phyloP scores from a whole-genome alignment of 768 basidiomycete genomes.

The Infundibulicybe gibba region DNA sequence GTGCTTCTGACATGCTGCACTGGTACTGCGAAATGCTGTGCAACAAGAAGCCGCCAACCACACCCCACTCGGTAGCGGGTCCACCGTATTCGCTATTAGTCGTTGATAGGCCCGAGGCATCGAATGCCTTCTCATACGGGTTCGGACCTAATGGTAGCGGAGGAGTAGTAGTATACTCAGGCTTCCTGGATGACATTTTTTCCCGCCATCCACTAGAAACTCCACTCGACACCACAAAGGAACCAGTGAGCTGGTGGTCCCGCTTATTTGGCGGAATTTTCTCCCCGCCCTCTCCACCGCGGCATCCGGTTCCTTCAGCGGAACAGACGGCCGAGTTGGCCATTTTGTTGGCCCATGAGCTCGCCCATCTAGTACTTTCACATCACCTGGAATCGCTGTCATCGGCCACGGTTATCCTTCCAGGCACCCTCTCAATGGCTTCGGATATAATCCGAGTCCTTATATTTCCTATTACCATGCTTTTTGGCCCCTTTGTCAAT shows the following conservation, averaged over 20 bases:
- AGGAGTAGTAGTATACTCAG: conserved; percentile 92
- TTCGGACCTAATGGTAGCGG: conserved; percentile 91
- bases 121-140: conserved; percentile 95
- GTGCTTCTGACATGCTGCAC: conserved; percentile 71
- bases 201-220: conserved; percentile 33
- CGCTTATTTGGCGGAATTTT: conserved; percentile 45
- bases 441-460: conserved; percentile 76
- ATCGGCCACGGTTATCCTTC: conserved; percentile 76
- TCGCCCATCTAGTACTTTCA: conserved; percentile 85
- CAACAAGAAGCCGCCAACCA: conserved; percentile 34
- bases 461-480: conserved; percentile 85
- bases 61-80: conserved; percentile 62
- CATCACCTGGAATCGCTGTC: conserved; percentile 94
- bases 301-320: conserved; percentile 57
- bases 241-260: conserved; percentile 40
- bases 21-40: conserved; percentile 47
- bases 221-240: conserved; percentile 11
- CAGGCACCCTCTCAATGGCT: conserved; percentile 71
- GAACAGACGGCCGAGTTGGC: conserved; percentile 89
- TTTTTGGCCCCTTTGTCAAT: conserved; percentile 93
- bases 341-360: conserved; percentile 88
- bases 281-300: conserved; percentile 19
- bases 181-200: conserved; percentile 87
- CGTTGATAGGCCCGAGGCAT: conserved; percentile 78
- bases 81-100: conserved; percentile 89